A percentile compares a stretch with the other conserved stretches of the same genome.
phyloP scores from a whole-genome alignment of 305 asterid species.

The Fraxinus sp. region DNA sequence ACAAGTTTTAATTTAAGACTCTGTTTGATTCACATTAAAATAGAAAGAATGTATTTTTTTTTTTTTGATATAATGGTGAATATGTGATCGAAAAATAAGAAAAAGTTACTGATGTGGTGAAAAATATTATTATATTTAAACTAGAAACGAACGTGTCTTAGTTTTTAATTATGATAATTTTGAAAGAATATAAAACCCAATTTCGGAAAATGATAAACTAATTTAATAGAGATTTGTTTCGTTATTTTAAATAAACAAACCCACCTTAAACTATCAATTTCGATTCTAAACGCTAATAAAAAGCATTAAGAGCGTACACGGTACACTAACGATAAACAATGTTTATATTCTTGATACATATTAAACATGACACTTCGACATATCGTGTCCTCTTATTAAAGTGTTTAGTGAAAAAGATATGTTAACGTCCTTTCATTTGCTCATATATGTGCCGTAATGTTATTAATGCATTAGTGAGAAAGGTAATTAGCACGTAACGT shows the following conservation, averaged over 20 bases:
- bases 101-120: too few species aligned
- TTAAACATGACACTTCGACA: not conserved
- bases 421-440: not conserved
- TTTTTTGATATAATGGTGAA: too few species aligned
- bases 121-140: too few species aligned
- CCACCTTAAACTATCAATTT: not conserved
- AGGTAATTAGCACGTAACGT: too few species aligned
- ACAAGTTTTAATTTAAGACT: not conserved
- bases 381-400: not conserved
- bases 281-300: not conserved
- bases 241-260: not conserved
- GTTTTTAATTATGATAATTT: not conserved
- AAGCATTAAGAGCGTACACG: not conserved
- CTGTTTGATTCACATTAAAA: not conserved
- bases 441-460: not conserved
- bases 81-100: too few species aligned
- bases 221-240: not conserved
- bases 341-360: not conserved
- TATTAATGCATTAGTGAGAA: too few species aligned
- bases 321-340: not conserved
- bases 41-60: not conserved
- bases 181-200: not conserved
- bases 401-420: not conserved
- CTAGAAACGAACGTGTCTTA: too few species aligned
- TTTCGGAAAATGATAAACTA: not conserved